phyloP scores from a whole-genome alignment of 305 asterid species.

The Striga hermonthica region DNA sequence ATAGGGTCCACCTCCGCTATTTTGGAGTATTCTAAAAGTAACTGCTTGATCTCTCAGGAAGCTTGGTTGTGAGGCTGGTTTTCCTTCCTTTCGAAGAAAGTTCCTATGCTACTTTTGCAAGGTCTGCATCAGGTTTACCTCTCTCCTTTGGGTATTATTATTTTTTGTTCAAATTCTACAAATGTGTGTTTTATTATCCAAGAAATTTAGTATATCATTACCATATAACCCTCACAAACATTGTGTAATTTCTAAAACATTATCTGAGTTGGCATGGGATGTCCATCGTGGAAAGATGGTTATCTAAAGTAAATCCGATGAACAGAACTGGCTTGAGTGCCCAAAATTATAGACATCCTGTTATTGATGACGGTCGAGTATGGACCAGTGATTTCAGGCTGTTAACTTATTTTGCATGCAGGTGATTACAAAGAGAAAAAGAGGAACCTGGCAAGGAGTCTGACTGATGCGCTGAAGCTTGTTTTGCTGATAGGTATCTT shows the following conservation, averaged over 20 bases:
- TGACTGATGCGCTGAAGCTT: slow-evolving; percentile 89
- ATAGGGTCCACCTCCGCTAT: slow-evolving; percentile 19
- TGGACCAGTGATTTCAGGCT: slow-evolving; percentile 12
- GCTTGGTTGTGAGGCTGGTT: slow-evolving; percentile 92
- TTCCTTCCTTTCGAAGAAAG: slow-evolving; percentile 98
- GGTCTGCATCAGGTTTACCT: slow-evolving; percentile 91
- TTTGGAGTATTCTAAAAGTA: slow-evolving; percentile 25
- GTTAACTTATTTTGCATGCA: slow-evolving; percentile 35
- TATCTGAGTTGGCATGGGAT: no score
- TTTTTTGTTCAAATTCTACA: slow-evolving; percentile 9
- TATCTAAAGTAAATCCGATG: no score
- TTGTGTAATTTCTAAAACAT: not conserved
- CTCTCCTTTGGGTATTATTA: slow-evolving; percentile 31
- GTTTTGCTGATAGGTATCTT: slow-evolving; percentile 81
- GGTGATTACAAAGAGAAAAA: slow-evolving; percentile 53
- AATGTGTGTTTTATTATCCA: not conserved
- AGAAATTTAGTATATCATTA: not conserved
- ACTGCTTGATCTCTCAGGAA: slow-evolving; percentile 60
- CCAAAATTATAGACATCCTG: no score
- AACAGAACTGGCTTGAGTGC: no score
- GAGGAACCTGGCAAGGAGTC: slow-evolving; percentile 59
- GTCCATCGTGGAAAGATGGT: no score
- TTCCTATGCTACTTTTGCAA: slow-evolving; percentile 87
- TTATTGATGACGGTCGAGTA: no score
- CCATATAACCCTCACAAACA: not conserved